These are phyloP conservation scores for Saksenaea vasiformis DNA, from an alignment of 371 early-diverging fungal species.

Conservation along the genomic window DNA sequence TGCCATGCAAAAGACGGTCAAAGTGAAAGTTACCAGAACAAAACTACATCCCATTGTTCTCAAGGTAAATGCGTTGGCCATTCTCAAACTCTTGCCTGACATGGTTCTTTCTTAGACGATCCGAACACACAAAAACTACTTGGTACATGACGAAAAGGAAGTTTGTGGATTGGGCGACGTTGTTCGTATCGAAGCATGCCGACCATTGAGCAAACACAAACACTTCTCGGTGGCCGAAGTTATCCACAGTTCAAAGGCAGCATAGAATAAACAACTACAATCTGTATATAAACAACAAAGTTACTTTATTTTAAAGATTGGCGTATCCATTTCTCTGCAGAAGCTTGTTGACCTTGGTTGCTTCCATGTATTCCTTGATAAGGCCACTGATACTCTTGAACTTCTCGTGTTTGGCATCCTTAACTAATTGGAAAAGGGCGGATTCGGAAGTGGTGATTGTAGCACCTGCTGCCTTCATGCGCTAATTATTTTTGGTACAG, in stretches of 20 bases:
- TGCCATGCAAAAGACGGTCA: slow-evolving; percentile 90
- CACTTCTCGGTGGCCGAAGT: slow-evolving; percentile 88
- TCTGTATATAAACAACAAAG: not conserved
- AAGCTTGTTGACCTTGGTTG: slow-evolving; percentile 65
- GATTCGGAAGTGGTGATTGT: slow-evolving; percentile 87
- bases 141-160: slow-evolving; percentile 88
- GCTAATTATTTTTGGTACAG: too few species aligned
- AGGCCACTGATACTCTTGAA: slow-evolving; percentile 80
- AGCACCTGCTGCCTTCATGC: slow-evolving; percentile 79
- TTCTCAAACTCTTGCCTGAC: not conserved
- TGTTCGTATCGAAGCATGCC: slow-evolving; percentile 90
- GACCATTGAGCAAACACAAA: slow-evolving; percentile 87
- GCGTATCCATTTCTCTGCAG: slow-evolving; percentile 41
- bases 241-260: slow-evolving; percentile 47
- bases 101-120: slow-evolving; percentile 44
- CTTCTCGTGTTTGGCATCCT: slow-evolving; percentile 75
- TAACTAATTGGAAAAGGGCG: slow-evolving; percentile 88
- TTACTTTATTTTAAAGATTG: slow-evolving; percentile 23
- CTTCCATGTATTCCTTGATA: slow-evolving; percentile 79
- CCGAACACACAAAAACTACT: slow-evolving; percentile 79
- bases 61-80: slow-evolving; percentile 63
- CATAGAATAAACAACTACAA: not conserved
- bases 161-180: slow-evolving; percentile 87
- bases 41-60: slow-evolving; percentile 82
- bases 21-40: slow-evolving; percentile 80